A percentile compares a stretch with the other conserved stretches of the same genome.
These are phyloP conservation scores for Carex parvula DNA, from an alignment of 176 grass and related monocot genomes.

Conservation along the genomic window DNA sequence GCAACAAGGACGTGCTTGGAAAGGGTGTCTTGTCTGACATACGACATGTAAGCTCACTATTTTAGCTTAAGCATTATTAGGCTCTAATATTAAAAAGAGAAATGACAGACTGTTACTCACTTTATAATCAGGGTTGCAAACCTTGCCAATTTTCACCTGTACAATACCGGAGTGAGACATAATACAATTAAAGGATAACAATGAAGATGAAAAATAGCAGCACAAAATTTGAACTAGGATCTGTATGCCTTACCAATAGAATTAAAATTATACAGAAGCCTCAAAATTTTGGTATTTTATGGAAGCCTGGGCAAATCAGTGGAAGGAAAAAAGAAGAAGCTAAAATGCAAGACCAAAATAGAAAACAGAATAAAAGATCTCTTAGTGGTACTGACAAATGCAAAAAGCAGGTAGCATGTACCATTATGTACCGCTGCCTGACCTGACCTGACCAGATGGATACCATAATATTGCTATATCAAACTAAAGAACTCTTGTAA, in stretches of 20 bases:
- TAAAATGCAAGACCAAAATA: not conserved
- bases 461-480: not conserved
- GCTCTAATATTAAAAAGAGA: not conserved
- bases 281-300: not conserved
- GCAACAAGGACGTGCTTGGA: constrained; percentile 77
- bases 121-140: not conserved
- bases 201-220: not conserved
- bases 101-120: not conserved
- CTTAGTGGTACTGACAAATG: not conserved
- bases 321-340: not conserved
- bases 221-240: not conserved
- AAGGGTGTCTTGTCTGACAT: constrained; percentile 93
- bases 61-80: not conserved
- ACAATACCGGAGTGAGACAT: not conserved
- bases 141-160: not conserved
- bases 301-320: not conserved
- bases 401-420: not conserved
- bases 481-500: constrained; percentile 8
- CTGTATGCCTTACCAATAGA: not conserved
- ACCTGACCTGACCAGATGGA: not conserved
- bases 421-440: not conserved
- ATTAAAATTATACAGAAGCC: not conserved
- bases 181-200: not conserved
- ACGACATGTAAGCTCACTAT: constrained; percentile 59
- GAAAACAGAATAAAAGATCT: not conserved